Base-by-base conservation (phyloP, 441 rosid species). In the Populus hybrid region DNA sequence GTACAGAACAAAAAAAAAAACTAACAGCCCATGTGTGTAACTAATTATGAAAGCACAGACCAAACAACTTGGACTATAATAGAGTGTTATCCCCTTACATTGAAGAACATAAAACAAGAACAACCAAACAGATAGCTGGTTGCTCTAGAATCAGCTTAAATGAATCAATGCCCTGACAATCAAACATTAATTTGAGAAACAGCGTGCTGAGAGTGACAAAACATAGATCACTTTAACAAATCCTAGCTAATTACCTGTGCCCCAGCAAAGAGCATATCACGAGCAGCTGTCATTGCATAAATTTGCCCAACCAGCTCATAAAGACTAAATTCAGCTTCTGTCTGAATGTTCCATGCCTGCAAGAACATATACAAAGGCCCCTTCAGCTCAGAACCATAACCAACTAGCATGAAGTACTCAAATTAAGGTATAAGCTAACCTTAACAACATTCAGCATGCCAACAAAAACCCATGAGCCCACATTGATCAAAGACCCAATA, bases 381-480 rank as follows among this genome's bases (percentile, higher is more conserved):
- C 35, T 16, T 42, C 4, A 74, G 50, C 26, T 67, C 33, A 40
- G 67, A 73, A 40, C 1, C 12, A 18, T 42, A 31, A 66, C 24
- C 20, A 31, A n/a, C 20, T 2, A 79, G 28, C 24, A 18, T 68
- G 31, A 50, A 61, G 4, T 14, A 64, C 21, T 8, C 8, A 11
- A 24, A 35, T 29, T 72, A 33, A 31, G 67, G 21, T 24, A 75
- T 8, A 16, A 67, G 38, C 86, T 69, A 79, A 86, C 99, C 99
- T 92, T 95, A 31, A 95, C 88, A 79, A 83, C 36, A 88, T 93
- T 91, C 38, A 91, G 94, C 83, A 93, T 72, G 75, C 98, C 99
- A 82, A 90, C 87, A 81, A 93, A 92, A 31, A 92, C 80, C 97
- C 98, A 92, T 10, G 95, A 92, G 61, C 98, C 95, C 84, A 91